Evolutionary conservation across 345 rosid species (phyloP), one percentile per base, ranked within the genome.

Genomic region (Luvunga scandens): DNA sequence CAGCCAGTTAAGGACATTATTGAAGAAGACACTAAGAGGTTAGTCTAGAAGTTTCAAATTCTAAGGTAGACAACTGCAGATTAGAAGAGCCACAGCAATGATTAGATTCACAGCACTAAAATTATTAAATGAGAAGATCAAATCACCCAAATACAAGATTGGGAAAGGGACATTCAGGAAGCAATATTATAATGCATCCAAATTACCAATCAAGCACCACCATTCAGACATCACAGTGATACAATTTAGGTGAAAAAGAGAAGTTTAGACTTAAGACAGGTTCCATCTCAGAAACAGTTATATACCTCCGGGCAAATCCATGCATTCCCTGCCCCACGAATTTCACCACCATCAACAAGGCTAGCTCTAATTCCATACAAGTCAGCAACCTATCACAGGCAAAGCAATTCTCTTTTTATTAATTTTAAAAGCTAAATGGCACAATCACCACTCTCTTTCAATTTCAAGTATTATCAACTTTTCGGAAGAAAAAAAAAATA

Each of bases 281-380:
- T 18, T 1, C 45, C 24, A 66, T 75, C 36, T 5, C 67, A 63
- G 22, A 77, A 81, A 73, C 68, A 73, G 24, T 50, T 71, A 57
- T 69, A 71, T 86, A 95, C 99, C 96, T 95, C 99, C n/a, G 94
- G 98, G 81, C 97, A 95, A 72, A 95, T 85, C 99, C 99, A 95
- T 68, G 96, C 97, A 87, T 95, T 95, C 80, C 99, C 99, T 39
- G 98, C 99, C 75, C 99, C 99, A 61, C 99, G 91, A 85, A 95
- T 92, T 81, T 95, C 99, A 77, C 99, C 98, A 77, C 99, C 99
- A 87, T 95, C 99, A 69, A 93, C 99, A 86, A 95, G 96, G 86
- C 88, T 92, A 78, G 98, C 99, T 91, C 99, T 89, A 71, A 95
- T 95, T 80, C 99, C 99, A 87, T 95, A 95, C 69, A 95, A 81